These are phyloP conservation scores for Chamaecrista fasciculata DNA, from an alignment of 306 rosid genomes.

Conservation along the genomic window DNA sequence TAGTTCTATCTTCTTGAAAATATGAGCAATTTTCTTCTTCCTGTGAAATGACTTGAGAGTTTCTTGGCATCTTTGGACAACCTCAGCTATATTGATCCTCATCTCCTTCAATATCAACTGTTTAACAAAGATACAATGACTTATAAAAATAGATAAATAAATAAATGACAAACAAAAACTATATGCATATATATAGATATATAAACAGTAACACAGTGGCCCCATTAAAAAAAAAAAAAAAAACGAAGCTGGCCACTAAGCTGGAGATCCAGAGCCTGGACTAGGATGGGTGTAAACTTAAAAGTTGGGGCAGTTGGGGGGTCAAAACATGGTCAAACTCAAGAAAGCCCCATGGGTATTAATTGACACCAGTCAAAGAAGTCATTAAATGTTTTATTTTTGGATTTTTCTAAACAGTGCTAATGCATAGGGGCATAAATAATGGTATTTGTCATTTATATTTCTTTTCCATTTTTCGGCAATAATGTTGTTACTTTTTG, in stretches of 20 bases:
- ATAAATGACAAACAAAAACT: background rate
- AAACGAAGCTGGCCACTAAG: background rate
- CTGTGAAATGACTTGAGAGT: conserved; percentile 46
- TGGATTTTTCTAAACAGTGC: no score
- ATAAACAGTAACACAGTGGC: background rate
- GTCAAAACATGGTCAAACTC: conserved; percentile 5
- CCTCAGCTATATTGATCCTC: conserved; percentile 46
- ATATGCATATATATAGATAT: no score
- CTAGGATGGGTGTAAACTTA: background rate
- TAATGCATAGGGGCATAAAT: no score
- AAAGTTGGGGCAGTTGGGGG: background rate
- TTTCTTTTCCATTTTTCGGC: no score
- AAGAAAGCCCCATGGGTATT: background rate
- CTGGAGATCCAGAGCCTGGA: background rate
- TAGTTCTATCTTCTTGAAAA: conserved; percentile 46
- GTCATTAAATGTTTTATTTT: background rate
- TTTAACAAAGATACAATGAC: conserved; percentile 32
- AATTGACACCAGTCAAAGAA: background rate
- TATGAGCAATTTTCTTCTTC: conserved; percentile 50
- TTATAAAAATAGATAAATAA: background rate
- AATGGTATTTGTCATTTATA: no score
- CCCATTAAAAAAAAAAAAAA: background rate
- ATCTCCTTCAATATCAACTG: conserved; percentile 58
- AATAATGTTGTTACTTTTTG: no score
- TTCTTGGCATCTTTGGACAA: conserved; percentile 60